These are phyloP conservation scores for Corymbia calophylla DNA, from an alignment of 441 rosid species.

Conservation along the genomic window DNA sequence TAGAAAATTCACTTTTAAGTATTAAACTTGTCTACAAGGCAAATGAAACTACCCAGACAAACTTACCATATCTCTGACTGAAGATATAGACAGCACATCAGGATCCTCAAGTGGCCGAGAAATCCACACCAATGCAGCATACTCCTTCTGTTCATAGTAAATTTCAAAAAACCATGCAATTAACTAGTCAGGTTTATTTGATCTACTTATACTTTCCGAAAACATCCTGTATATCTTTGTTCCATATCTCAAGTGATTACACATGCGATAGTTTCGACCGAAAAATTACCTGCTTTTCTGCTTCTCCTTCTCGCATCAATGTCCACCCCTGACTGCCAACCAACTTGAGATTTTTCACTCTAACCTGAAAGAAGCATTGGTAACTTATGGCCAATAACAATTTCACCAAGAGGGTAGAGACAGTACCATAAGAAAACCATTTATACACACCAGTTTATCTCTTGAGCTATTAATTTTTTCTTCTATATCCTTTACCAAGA, in stretches of 20 bases:
- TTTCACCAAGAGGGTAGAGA: background rate
- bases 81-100: constrained; percentile 47
- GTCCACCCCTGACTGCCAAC: constrained; percentile 70
- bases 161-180: background rate
- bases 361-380: constrained; percentile 41
- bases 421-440: background rate
- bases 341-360: constrained; percentile 57
- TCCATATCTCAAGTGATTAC: background rate
- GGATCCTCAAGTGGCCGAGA: constrained; percentile 77
- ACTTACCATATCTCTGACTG: constrained; percentile 62
- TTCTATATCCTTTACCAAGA: constrained; percentile 53
- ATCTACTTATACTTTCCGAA: background rate
- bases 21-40: background rate
- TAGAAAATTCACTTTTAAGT: background rate
- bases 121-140: constrained; percentile 91
- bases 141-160: constrained; percentile 64
- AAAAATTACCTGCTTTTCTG: constrained; percentile 77
- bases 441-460: constrained; percentile 50
- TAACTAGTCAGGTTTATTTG: background rate
- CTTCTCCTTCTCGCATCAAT: constrained; percentile 96
- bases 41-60: background rate
- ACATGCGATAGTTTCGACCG: background rate
- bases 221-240: background rate
- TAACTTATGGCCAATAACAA: constrained; percentile 3
- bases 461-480: constrained; percentile 54